Evolutionary conservation across 1,284 basidiomycete species (phyloP), one percentile per base, ranked within the genome.

Genomic region (Exobasidium cylindrosporum): DNA sequence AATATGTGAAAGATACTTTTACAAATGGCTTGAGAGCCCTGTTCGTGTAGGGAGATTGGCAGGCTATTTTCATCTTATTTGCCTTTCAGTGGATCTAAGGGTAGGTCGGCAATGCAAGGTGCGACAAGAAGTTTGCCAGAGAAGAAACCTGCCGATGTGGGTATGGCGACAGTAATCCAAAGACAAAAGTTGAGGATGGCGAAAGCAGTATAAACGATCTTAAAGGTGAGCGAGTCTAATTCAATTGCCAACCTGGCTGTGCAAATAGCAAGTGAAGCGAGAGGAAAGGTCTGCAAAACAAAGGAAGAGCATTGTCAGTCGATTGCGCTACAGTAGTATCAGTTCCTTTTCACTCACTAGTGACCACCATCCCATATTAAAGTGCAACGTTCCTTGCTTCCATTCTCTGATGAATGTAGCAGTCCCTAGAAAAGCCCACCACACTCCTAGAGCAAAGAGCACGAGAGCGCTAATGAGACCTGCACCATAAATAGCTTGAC

Each of bases 81-180:
- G 21, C 21, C 21, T 26, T 28, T 62, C 29, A 63, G 54, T 24
- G 60, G 60, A 23, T 65, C 50, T 10, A 76, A 62, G 26, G 73
- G 72, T 28, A 75, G 52, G 53, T 71, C 67, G 7, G 73, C 73
- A 7, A 76, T 54, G 60, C 74, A 76, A 29, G 74, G 74, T 14
- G 74, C 74, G 49, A 68, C 61, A 26, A 76, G 64, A 40, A 76
- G 59, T 23, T 63, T 58, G 1, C 72, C 74, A 46, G 55, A 62
- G 58, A 66, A 65, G 45, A 70, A 72, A 2, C 74, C 74, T 21
- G 30, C 55, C 14, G 57, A 58, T 28, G 74, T 76, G n/a, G 74
- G 74, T 13, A 71, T 64, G 14, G 69, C 68, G 7, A 72, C 68
- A 11, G 59, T 60, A 54, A 65, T 24, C 72, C 72, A 76, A 30